Conservation (phyloP, 192 early-diverging fungal species). For the Linnemannia zychae region DNA sequence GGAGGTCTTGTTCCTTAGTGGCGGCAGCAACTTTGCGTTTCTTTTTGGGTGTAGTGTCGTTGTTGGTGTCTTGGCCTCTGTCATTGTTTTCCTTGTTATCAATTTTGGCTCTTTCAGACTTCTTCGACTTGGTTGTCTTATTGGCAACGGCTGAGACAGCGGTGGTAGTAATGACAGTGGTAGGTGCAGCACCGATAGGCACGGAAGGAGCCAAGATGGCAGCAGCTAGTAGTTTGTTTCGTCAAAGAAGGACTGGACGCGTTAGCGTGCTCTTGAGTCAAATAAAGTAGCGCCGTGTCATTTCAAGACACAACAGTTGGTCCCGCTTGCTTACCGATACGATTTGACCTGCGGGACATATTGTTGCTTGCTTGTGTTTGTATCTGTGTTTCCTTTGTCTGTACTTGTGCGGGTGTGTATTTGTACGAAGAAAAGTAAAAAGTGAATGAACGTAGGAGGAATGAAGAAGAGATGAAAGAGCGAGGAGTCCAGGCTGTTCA, state of each 20-base stretch:
- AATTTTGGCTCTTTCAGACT: not conserved
- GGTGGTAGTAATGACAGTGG: not conserved
- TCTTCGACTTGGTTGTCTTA: not conserved
- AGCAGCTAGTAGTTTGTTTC: not conserved
- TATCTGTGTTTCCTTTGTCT: too few relatives aligned
- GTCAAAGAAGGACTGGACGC: not conserved
- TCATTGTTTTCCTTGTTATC: not conserved
- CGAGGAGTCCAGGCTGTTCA: not conserved
- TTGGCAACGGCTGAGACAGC: not conserved
- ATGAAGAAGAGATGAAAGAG: not conserved
- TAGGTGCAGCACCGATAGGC: not conserved
- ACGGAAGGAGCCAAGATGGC: not conserved
- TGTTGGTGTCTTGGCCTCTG: not conserved
- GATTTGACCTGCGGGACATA: slow-evolving; percentile 41
- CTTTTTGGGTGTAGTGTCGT: not conserved
- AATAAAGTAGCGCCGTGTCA: not conserved
- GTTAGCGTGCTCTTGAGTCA: not conserved
- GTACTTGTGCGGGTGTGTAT: too few relatives aligned
- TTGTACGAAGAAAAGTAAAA: not conserved
- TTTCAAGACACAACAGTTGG: not conserved
- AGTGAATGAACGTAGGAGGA: not conserved
- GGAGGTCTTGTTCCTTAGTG: not conserved
- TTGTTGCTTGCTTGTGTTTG: not conserved
- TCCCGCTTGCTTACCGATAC: slow-evolving; percentile 16
- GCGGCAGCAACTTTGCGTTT: slow-evolving; percentile 1